Evolutionary conservation across 1,139 yeast species (phyloP), one percentile per base, ranked within the genome.

Genomic region (Candida labiduridarum): DNA sequence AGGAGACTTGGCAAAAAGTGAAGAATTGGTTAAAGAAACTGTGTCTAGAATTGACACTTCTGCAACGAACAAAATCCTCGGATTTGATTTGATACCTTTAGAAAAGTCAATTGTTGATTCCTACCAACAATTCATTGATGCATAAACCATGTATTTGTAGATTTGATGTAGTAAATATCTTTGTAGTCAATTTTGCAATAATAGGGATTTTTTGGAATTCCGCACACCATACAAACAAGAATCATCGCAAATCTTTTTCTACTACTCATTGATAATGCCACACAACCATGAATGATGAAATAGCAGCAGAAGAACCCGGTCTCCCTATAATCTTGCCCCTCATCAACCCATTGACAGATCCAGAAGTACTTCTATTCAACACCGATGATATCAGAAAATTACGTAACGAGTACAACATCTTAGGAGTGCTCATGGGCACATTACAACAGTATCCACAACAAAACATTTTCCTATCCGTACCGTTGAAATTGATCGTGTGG

Each of bases 371-470:
- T 35, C 67, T 72, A 36, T 78, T 67, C 60, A 78, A 79, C 49
- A 59, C 86, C 2, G 78, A 76, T 1, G 80, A 77, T 48, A 74
- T 87, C 48, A 76, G 76, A 56, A 53, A 53, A 14, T 71, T 91
- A 30, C 73, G 98, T 22, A 74, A 67, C 8, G 49, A 51, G 8
- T 52, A 65, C 42, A 82, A 81, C 3, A 78, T 94, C 0, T 75
- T 85, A 39, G 99, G 99, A 0, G 82, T 87, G 1, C 72, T 94
- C 16, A 72, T 82, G 1, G 99, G 99, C 0, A 87, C 96, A 0
- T 69, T 94, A 36, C 89, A 97, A 0, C 79, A 83, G 45, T 91
- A 92, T 18, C 96, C 98, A 2, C 99, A 94, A 65, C 99, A 94
- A 61, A 92, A 90, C 62, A 75, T 86, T 39, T 87, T 92, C 61